Evolutionary conservation across 2,329 filamentous ascomycete genomes (phyloP).

Genomic region (Emergomyces orientalis): DNA sequence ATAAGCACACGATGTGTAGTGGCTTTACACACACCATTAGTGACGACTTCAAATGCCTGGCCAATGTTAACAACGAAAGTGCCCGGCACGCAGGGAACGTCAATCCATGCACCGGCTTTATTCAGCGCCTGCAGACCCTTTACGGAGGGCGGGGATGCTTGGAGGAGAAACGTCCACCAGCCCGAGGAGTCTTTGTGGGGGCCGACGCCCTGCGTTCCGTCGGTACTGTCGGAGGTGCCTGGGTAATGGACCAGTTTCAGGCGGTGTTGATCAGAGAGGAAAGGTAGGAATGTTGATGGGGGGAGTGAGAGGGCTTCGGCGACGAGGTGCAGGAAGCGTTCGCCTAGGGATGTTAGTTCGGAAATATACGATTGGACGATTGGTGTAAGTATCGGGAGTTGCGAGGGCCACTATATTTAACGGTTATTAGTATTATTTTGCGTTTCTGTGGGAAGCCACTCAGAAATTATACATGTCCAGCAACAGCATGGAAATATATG

Average conservation of each 20-base stretch:
- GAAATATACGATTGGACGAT: slow-evolving; percentile 43
- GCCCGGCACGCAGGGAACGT: slow-evolving; percentile 30
- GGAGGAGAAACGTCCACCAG: slow-evolving; percentile 56
- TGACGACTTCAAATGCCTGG: slow-evolving; percentile 36
- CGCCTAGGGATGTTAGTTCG: slow-evolving; percentile 43
- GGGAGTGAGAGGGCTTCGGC: slow-evolving; percentile 47
- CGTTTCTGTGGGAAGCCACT: not conserved
- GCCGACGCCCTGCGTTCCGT: slow-evolving; percentile 45
- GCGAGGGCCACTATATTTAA: slow-evolving; percentile 35
- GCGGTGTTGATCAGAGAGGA: slow-evolving; percentile 49
- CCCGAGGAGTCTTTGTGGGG: slow-evolving; percentile 56
- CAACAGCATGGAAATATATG: slow-evolving; percentile 17
- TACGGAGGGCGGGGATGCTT: slow-evolving; percentile 46
- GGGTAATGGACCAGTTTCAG: slow-evolving; percentile 52
- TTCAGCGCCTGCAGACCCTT: slow-evolving; percentile 38
- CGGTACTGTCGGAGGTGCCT: slow-evolving; percentile 19
- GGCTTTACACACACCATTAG: slow-evolving; percentile 37
- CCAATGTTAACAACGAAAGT: slow-evolving; percentile 39
- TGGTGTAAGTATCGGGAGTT: slow-evolving; percentile 27
- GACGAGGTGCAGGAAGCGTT: slow-evolving; percentile 48
- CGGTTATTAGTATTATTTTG: not conserved
- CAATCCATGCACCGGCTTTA: slow-evolving; percentile 35
- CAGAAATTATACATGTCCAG: not conserved
- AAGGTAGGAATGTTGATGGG: slow-evolving; percentile 42
- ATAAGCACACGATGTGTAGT: slow-evolving; percentile 35